Base-by-base conservation (phyloP, 495 filamentous ascomycete genomes). In the Bathelium albidoporum region DNA sequence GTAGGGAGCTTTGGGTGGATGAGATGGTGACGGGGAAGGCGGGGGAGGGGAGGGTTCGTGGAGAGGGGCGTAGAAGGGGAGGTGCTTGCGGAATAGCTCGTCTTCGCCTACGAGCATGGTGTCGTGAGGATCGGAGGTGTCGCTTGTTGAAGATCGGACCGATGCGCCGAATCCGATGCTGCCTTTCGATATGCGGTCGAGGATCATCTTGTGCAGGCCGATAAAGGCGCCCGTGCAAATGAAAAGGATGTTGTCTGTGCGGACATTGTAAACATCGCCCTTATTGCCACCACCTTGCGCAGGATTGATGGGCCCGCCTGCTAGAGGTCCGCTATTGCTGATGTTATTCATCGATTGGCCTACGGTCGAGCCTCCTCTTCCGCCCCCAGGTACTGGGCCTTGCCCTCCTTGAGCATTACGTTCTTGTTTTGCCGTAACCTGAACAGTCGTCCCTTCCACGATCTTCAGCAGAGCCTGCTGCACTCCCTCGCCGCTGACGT, bases 391-490 rank as follows among this genome's bases (percentile, higher is more conserved):
- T 9, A 2, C 61, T 11, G 49, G 20, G 2, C 49, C 49, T 9
- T 26, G 49, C 9, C 49, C 49, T 26, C 49, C 49, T 55, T 55
- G 49, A 20, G 49, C 49, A 29, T 55, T 55, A 73, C 74, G 77
- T 66, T 95, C 89, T 58, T 88, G 83, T 71, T 97, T 97, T 18
- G 90, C 87, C 67, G 89, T 89, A 14, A 93, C 79, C 26, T 93
- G 91, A 9, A 98, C 78, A 11, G 92, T 97, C 0, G 94, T 97
- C 14, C 94, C 94, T 76, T 98, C 94, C 32, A 98, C 88, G 31
- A 98, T 89, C 76, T 97, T 97, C 20, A 98, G 73, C 1, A 98
- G 81, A 28, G 94, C 91, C 77, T 98, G 95, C 73, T 98, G 94
- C 0, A 97, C 94, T 58, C 94, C 95, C 74, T 95, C 90, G 14